Percentiles rank a stretch among this genome's conserved stretches.
These are phyloP conservation scores for Fraxinus cuspidata DNA, from an alignment of 257 asterid genomes.

Conservation along the genomic window DNA sequence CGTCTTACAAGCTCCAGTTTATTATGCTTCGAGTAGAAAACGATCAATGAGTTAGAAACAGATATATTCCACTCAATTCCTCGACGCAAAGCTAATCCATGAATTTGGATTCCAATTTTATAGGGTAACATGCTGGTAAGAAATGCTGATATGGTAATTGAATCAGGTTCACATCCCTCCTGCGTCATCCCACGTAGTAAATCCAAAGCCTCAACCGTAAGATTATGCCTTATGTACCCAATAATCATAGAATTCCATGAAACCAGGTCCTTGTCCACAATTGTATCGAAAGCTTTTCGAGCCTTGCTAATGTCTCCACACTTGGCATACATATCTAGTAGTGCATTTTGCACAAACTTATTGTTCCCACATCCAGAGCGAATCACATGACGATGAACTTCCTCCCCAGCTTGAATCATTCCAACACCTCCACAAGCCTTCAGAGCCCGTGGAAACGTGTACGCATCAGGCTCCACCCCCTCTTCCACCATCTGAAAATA, in stretches of 20 bases:
- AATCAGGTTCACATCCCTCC: constrained; percentile 53
- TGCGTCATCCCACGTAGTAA: constrained; percentile 45
- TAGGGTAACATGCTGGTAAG: constrained; percentile 36
- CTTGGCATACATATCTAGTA: constrained; percentile 78
- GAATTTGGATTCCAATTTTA: constrained; percentile 53
- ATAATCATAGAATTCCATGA: constrained; percentile 82
- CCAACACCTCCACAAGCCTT: constrained; percentile 88
- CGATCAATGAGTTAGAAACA: constrained; percentile 56
- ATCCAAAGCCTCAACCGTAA: constrained; percentile 45
- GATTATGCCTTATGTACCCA: constrained; percentile 68
- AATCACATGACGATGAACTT: constrained; percentile 72
- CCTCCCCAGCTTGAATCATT: constrained; percentile 64
- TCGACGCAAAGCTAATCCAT: constrained; percentile 67
- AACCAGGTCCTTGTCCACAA: constrained; percentile 54
- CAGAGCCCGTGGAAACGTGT: constrained; percentile 82
- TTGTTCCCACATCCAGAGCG: constrained; percentile 56
- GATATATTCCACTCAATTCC: constrained; percentile 58
- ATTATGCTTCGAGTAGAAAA: constrained; percentile 51
- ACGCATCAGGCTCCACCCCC: constrained; percentile 68
- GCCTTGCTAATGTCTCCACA: constrained; percentile 79
- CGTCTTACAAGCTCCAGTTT: constrained; percentile 38
- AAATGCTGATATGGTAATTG: constrained; percentile 57
- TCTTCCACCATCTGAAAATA: constrained; percentile 94
- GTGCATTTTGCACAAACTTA: constrained; percentile 59
- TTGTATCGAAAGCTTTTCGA: constrained; percentile 50